Evolutionary conservation across 768 basidiomycete species (phyloP), one percentile per base, ranked within the genome.

Genomic region (Leucocoprinus birnbaumii): DNA sequence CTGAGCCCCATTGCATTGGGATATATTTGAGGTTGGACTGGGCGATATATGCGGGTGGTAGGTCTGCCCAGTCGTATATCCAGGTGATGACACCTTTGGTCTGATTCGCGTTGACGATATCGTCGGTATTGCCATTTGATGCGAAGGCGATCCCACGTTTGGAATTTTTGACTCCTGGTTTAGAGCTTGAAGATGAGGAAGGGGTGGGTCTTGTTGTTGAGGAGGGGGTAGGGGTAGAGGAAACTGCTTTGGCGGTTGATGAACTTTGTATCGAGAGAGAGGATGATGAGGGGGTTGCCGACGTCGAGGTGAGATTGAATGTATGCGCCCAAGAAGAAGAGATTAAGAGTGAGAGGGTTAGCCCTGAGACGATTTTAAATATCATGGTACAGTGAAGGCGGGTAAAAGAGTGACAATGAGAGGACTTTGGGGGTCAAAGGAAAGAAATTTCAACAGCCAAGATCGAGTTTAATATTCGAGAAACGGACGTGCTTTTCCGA

Each of bases 21-120:
- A 81, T 66, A 51, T 77, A 81, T 16, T 73, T 69, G 53, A 81
- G 68, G 35, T 72, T 72, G 2, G 75, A 75, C 19, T 71, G 65
- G 1, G 69, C 73, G 25, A 81, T 62, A 59, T 77, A 74, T 19
- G 62, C 65, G n/a, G 77, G 73, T 9, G 75, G 75, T 21, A 67
- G 59, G 43, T 69, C 71, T 2, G 75, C 73, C 91, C 79, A 80
- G 62, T 79, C 74, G 58, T 80, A 90, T 18, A 83, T 59, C 78
- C 78, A 80, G 37, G 68, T 72, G 26, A 75, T 70, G 13, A 71
- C 63, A 54, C 76, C 75, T 19, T 71, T 65, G 1, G 76, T 72
- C 49, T 75, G 73, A 56, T 80, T 80, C 45, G 74, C 73, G 50
- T 77, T 75, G 41, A 66, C 56, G 34, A 80, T 64, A 59, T 80